phyloP scores from a whole-genome alignment of 306 rosid species.

The Hippophae rhamnoides region DNA sequence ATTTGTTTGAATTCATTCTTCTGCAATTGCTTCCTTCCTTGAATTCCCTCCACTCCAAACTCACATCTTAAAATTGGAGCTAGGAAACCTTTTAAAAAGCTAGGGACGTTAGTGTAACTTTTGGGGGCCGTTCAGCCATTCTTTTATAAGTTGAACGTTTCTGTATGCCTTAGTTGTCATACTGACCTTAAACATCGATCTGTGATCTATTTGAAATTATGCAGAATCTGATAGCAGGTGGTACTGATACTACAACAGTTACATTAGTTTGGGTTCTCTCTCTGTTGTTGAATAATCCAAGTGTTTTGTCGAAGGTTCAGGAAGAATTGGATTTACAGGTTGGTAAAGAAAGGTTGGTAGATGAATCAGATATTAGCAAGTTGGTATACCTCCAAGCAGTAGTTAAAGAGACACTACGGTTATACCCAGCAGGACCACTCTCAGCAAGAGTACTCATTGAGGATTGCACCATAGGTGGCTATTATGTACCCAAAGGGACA shows the following conservation, averaged over 20 bases:
- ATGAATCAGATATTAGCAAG: slow-evolving; percentile 35
- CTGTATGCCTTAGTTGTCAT: too few species aligned
- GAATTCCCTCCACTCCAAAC: neutral
- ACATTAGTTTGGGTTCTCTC: slow-evolving; percentile 35
- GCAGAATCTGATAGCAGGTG: slow-evolving; percentile 35
- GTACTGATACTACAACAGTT: slow-evolving; percentile 37
- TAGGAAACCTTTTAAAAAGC: neutral
- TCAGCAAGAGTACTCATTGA: slow-evolving; percentile 25
- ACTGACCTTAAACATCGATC: too few species aligned
- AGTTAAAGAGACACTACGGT: slow-evolving; percentile 37
- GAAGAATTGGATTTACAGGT: slow-evolving; percentile 46
- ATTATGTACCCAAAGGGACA: slow-evolving; percentile 33
- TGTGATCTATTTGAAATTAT: neutral
- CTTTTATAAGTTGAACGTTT: too few species aligned
- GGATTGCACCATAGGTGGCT: slow-evolving; percentile 36
- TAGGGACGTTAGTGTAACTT: too few species aligned
- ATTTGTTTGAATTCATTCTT: too few species aligned
- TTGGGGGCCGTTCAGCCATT: too few species aligned
- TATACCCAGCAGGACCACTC: slow-evolving; percentile 43
- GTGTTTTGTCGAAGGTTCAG: slow-evolving; percentile 21
- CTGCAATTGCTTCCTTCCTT: too few species aligned
- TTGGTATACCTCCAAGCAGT: slow-evolving; percentile 45
- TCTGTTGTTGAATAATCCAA: slow-evolving; percentile 24
- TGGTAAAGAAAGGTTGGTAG: slow-evolving; percentile 36
- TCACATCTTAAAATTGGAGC: neutral